These are phyloP conservation scores for Neurospora sp. DNA, from an alignment of 495 filamentous ascomycete species.

Conservation along the genomic window DNA sequence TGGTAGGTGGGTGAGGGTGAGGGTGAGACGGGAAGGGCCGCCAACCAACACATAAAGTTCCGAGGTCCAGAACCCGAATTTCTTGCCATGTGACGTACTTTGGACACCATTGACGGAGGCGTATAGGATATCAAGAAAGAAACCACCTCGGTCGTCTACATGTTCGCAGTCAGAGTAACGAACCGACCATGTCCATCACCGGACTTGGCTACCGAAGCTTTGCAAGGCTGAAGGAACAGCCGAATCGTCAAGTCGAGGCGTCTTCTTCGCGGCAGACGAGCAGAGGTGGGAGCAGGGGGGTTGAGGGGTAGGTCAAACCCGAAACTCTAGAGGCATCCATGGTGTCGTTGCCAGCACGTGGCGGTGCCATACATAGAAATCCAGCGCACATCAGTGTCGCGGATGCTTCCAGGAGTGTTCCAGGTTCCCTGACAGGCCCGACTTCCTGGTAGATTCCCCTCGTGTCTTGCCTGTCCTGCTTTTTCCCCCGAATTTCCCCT, in stretches of 20 bases:
- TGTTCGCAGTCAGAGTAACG: background rate
- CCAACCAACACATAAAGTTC: background rate
- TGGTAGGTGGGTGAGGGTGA: background rate
- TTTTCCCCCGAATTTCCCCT: background rate
- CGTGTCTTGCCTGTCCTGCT: background rate
- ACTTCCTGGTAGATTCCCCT: background rate
- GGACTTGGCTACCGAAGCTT: background rate
- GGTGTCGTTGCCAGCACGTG: background rate
- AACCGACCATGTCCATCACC: background rate
- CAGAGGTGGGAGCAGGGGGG: background rate
- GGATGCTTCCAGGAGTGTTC: background rate
- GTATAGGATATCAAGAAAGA: background rate
- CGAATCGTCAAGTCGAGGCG: background rate
- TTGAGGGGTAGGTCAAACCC: background rate
- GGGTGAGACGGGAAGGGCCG: background rate
- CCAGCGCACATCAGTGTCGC: background rate
- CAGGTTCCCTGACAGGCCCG: background rate
- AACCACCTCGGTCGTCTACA: background rate
- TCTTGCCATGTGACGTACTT: background rate
- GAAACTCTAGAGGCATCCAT: background rate
- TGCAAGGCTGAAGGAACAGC: background rate
- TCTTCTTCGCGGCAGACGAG: background rate
- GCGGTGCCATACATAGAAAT: background rate
- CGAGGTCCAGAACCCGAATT: background rate
- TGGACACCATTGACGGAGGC: background rate